Evolutionary conservation across 371 early-diverging fungal genomes (phyloP).

Genomic region (Mortierella sp.): DNA sequence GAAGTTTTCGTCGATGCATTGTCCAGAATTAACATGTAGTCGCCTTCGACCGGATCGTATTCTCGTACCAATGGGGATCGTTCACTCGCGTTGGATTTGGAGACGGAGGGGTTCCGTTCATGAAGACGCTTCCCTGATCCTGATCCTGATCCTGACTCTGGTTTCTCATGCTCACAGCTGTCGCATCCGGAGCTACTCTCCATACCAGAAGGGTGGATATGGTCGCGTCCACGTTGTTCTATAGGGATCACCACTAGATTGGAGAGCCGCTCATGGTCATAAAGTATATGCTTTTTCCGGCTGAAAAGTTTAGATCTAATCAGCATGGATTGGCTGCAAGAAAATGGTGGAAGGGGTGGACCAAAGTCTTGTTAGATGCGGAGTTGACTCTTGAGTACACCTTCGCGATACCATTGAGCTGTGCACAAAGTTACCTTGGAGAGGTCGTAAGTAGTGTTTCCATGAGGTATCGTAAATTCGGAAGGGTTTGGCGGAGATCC

Average conservation of each 20-base stretch:
- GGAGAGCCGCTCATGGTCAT: constrained; percentile 31
- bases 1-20: constrained; percentile 20
- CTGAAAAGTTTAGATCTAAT: constrained; percentile 32
- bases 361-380: no score
- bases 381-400: no score
- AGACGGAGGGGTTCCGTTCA: constrained; percentile 1
- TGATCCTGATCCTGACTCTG: constrained; percentile 2
- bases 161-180: no score
- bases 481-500: constrained; percentile 82
- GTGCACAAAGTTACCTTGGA: constrained; percentile 37
- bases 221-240: constrained; percentile 37
- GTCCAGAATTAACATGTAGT: constrained; percentile 37
- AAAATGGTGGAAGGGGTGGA: constrained; percentile 2
- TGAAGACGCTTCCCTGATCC: constrained; percentile 4
- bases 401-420: no score
- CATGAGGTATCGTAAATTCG: constrained; percentile 78
- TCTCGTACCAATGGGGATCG: constrained; percentile 25
- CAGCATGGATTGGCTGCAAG: constrained; percentile 41
- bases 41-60: constrained; percentile 48
- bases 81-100: constrained; percentile 12
- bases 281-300: constrained; percentile 29
- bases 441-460: constrained; percentile 69
- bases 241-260: constrained; percentile 27
- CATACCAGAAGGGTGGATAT: constrained; percentile 12
- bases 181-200: constrained; percentile 3